Evolutionary conservation across 148 eudicot genomes (phyloP), one percentile per base, ranked within the genome.

Genomic region (Heliamphora exappendiculata): DNA sequence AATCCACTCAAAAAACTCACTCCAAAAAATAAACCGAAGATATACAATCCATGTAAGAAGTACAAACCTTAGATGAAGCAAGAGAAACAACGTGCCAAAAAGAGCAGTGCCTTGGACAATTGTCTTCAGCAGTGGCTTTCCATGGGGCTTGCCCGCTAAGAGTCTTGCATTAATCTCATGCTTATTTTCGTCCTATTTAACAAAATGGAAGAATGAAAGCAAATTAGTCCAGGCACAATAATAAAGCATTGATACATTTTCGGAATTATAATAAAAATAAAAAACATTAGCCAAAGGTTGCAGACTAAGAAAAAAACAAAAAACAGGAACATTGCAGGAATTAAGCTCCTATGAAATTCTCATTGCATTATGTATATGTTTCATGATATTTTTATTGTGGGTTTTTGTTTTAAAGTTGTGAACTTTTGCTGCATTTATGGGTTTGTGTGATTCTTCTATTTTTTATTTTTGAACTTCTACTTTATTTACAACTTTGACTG

Each of bases 91-190:
- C 75, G 84, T 66, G 50, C 96, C 96, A 70, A 87, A 73, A 73
- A 91, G 67, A 44, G 96, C 91, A 5, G 93, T 89, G 78, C 93
- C 93, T 86, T 81, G 82, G 63, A 80, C 80, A 66, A 91, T 85
- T 79, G 90, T 79, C 74, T 85, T 85, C 78, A 91, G 68, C 68
- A 89, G 36, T 68, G 81, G 77, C 70, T 42, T 89, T 72, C 72
- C 75, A 13, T 63, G 78, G 14, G 81, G 82, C 76, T 88, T 86
- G 44, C 37, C 77, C 6, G 26, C 37, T 54, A 79, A 79, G 44
- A 29, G 67, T 34, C 36, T 70, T 28, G 63, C 31, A 33, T 36
- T 67, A 44, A 1, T 45, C 33, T 67, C 17, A 17, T 22, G 31
- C 51, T 10, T 73, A 55, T 59, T 34, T 24, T 70, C 78, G 37